Evolutionary conservation across 2,329 filamentous ascomycete genomes (phyloP), one percentile per base, ranked within the genome.

Genomic region (Hypoxylon sp.): DNA sequence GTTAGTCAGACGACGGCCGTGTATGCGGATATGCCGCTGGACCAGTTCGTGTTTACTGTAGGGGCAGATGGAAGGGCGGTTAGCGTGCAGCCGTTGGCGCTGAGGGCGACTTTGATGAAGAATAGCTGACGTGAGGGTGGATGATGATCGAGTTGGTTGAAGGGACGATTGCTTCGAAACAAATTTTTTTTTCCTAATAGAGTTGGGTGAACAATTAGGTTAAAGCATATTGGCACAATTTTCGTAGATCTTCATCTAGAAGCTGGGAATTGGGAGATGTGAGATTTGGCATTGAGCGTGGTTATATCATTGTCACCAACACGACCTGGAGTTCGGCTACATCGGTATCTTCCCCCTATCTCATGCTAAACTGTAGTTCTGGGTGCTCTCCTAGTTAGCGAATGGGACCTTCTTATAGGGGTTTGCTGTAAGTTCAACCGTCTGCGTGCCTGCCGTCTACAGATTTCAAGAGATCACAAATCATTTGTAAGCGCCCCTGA

Each of bases 31-130:
- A 72, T 73, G 64, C 72, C 73, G 52, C 69, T 76, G 0, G 74
- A 76, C 12, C 72, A 75, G 61, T 75, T 75, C 42, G 72, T 75
- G 7, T 75, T 75, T 36, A 70, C 70, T 2, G n/a, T 74, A 0
- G 65, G 59, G 12, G 49, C 9, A 1, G 65, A 69, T 11, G 73
- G 72, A 2, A 61, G 14, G 4, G 73, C 68, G 16, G 54, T 69
- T 28, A 67, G 68, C 7, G 71, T 76, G 6, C 40, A 70, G 66
- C 70, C 73, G 38, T 53, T 73, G 61, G 73, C 74, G 18, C 18
- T 75, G 48, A 63, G 74, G 57, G 64, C 68, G n/a, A 54, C 46
- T 20, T 44, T 73, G 62, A 18, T 36, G 20, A 74, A 67, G 51
- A 44, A 53, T 28, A 45, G 16, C 6, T 65, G 63, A 30, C 7